A percentile compares a stretch with the other conserved stretches of the same genome.
Conservation (phyloP, 768 basidiomycete genomes). For the Dentipellis fragilis region DNA sequence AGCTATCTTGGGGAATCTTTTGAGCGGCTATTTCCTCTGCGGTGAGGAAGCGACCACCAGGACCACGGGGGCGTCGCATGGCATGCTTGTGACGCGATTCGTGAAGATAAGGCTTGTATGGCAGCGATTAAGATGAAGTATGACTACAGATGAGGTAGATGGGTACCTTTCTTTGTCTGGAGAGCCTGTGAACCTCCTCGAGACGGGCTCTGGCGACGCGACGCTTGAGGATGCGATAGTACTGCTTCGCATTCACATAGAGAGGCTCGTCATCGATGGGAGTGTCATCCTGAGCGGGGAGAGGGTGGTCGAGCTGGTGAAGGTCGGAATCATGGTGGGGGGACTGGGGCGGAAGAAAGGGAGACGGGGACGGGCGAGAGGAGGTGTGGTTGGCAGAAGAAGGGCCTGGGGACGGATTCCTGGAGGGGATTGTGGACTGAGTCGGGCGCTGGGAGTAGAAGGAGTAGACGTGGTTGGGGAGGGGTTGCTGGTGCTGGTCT, state of each 20-base stretch:
- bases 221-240: slow-evolving; percentile 95
- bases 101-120: slow-evolving; percentile 83
- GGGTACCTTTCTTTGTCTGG: slow-evolving; percentile 82
- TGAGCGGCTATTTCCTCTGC: slow-evolving; percentile 90
- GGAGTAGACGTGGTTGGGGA: background rate
- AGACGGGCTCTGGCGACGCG: slow-evolving; percentile 83
- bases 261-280: slow-evolving; percentile 90
- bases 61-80: slow-evolving; percentile 92
- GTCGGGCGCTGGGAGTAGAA: slow-evolving; percentile 7
- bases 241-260: slow-evolving; percentile 99
- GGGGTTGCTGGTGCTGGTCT: background rate
- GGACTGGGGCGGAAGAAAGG: slow-evolving; percentile 15
- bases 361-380: slow-evolving; percentile 22
- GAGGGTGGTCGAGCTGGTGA: slow-evolving; percentile 10
- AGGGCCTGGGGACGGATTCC: slow-evolving; percentile 12
- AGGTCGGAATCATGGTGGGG: slow-evolving; percentile 1
- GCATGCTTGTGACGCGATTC: slow-evolving; percentile 98
- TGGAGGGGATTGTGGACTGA: slow-evolving; percentile 6
- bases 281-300: slow-evolving; percentile 27
- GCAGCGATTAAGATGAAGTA: slow-evolving; percentile 7
- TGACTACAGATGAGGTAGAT: background rate
- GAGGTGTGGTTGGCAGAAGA: slow-evolving; percentile 8
- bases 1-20: slow-evolving; percentile 33
- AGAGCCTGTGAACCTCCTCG: slow-evolving; percentile 89
- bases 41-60: slow-evolving; percentile 95